Conservation (phyloP, 148 eudicot genomes). For the Fagopyrum tataricum region DNA sequence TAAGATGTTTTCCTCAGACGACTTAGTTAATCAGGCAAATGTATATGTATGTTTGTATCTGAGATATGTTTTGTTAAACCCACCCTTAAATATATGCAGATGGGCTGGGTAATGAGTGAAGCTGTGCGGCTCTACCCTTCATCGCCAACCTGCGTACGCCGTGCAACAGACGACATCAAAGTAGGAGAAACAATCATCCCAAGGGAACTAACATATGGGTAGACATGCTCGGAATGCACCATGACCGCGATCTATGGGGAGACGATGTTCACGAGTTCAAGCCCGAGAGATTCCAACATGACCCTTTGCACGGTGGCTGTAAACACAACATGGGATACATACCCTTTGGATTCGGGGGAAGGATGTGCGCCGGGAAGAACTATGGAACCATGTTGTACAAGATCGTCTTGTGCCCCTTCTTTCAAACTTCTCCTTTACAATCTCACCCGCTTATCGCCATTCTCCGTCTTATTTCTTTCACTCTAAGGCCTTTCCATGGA, state of each 20-base stretch:
- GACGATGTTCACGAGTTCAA: conserved; percentile 10
- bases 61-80: too few relatives aligned
- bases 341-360: conserved; percentile 8
- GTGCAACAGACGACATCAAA: conserved; percentile 7
- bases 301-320: conserved; percentile 7
- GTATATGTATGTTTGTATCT: too few relatives aligned
- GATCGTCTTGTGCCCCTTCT: background rate
- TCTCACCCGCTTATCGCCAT: background rate
- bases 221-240: conserved; percentile 11
- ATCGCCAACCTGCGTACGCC: background rate
- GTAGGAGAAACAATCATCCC: conserved; percentile 12
- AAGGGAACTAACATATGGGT: background rate
- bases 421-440: background rate
- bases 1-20: too few relatives aligned
- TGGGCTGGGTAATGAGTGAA: conserved; percentile 92
- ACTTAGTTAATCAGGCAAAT: too few relatives aligned
- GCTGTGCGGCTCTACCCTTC: conserved; percentile 27
- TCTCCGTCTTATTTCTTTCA: background rate
- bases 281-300: background rate
- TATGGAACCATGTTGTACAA: conserved; percentile 5
- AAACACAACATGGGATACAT: background rate
- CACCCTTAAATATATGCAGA: conserved; percentile 25
- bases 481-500: conserved; percentile 1
- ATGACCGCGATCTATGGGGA: conserved; percentile 11
- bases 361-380: conserved; percentile 6